These are phyloP conservation scores for Phialophora expanda DNA, from an alignment of 2,329 filamentous ascomycete species.

Conservation along the genomic window DNA sequence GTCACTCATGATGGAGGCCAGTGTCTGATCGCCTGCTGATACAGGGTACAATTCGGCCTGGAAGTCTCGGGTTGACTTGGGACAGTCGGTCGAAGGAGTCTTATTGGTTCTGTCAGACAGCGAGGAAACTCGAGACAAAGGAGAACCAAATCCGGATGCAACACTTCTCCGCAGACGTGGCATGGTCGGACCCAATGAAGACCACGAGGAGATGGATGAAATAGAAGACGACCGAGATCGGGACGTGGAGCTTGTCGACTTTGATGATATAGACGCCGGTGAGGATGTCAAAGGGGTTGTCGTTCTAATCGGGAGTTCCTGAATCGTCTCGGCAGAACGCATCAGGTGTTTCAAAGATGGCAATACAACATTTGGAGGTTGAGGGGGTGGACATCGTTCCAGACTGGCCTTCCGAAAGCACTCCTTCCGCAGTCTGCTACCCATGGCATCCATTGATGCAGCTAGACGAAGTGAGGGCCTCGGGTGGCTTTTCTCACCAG, in stretches of 20 bases:
- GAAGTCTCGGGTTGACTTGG: background rate
- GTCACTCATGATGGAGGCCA: conserved; percentile 6
- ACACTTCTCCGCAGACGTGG: conserved; percentile 15
- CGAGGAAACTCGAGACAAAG: conserved; percentile 23
- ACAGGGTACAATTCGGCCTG: background rate
- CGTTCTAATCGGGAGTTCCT: conserved; percentile 25
- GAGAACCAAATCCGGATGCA: conserved; percentile 21
- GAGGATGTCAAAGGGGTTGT: conserved; percentile 48
- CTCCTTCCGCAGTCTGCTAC: conserved; percentile 63
- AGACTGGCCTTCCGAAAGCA: conserved; percentile 61
- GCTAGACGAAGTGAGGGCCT: conserved; percentile 64
- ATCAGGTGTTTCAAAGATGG: conserved; percentile 29
- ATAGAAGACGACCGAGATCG: conserved; percentile 59
- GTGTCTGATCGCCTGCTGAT: conserved; percentile 1
- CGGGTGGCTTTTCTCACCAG: conserved; percentile 50
- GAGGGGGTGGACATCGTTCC: conserved; percentile 55
- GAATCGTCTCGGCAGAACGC: conserved; percentile 35
- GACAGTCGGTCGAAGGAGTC: background rate
- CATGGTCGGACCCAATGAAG: conserved; percentile 26
- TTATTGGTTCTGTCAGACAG: conserved; percentile 17
- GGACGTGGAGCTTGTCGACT: conserved; percentile 53
- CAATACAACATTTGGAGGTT: conserved; percentile 33
- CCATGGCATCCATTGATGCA: conserved; percentile 62
- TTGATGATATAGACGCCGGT: conserved; percentile 69
- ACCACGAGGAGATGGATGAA: conserved; percentile 49